Base-by-base conservation (phyloP, 23 red algal genomes). In the Gracilariopsis chorda region DNA sequence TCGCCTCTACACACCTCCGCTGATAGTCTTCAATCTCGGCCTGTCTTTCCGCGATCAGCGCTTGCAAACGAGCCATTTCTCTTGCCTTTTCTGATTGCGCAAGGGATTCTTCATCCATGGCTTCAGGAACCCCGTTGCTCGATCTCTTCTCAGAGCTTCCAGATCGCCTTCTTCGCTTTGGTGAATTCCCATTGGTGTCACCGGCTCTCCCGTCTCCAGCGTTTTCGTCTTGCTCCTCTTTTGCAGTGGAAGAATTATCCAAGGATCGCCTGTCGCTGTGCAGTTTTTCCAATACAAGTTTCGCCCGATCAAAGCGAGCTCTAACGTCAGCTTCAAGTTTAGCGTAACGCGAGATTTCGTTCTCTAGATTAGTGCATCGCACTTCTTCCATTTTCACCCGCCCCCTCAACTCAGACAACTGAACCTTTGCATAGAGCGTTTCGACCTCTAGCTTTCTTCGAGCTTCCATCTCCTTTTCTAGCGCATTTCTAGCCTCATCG, bases 1-100 rank as follows among this genome's bases (percentile, higher is more conserved):
- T 42, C 46, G 67, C 86, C 10, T 78, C 69, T 3, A 73, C 86
- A 48, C 86, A 78, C n/a, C 33, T 68, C 32, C 86, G 47, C 56
- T 90, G 86, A 57, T 90, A 78, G 1, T 36, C 48, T 25, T 77
- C 86, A 62, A 69, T 56, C 40, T 90, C 86, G 20, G 86, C 86
- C 39, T 90, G 61, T 44, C 69, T 62, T n/a, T 68, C 51, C 37
- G 52, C 72, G 16, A 90, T 90, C 45, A 90, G 69, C 11, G 53
- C 51, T 7, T 69, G 68, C 56, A 90, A 52, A 24, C 86, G 45
- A 1, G 47, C 68, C 70, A 90, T 78, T 78, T 90, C 86, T 29
- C 59, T 55, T 55, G 59, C 82, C 21, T 63, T 39, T 46, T 87
- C 60, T 25, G 51, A 24, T 4, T 52, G 47, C 37, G 25, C 49